A percentile compares a stretch with the other conserved stretches of the same genome.
phyloP scores from a whole-genome alignment of 208 protist genomes.

The Leishmania guyanensis region DNA sequence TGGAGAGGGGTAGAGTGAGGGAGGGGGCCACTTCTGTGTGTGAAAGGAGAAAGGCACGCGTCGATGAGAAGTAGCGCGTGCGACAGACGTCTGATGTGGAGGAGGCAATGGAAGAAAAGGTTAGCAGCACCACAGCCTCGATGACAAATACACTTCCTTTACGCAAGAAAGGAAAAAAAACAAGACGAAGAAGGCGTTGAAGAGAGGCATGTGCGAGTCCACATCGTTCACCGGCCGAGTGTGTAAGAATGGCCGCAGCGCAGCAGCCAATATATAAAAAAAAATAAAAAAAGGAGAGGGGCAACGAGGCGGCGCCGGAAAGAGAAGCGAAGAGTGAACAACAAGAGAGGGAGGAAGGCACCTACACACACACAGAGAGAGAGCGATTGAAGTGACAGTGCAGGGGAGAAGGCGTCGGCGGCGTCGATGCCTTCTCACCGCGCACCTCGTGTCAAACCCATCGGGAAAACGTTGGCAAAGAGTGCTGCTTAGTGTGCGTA shows the following conservation, averaged over 20 bases:
- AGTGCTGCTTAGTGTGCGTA: background rate
- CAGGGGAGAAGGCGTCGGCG: background rate
- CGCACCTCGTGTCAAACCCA: background rate
- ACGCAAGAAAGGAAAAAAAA: background rate
- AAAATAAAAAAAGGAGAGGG: slow-evolving; percentile 7
- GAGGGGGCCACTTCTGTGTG: background rate
- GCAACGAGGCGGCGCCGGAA: slow-evolving; percentile 1
- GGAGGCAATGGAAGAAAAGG: background rate
- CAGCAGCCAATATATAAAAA: slow-evolving; percentile 10
- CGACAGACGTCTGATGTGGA: background rate
- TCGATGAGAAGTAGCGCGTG: background rate
- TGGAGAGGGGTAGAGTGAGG: background rate
- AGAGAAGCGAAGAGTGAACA: slow-evolving; percentile 5
- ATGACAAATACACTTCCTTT: slow-evolving; percentile 8
- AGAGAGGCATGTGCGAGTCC: background rate
- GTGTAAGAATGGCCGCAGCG: background rate
- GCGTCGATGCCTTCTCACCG: background rate
- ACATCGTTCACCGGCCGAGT: background rate
- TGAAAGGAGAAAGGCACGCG: background rate
- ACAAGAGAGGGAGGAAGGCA: background rate
- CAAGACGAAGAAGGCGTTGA: background rate
- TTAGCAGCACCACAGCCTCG: background rate
- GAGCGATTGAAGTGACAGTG: background rate
- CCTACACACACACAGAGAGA: background rate
- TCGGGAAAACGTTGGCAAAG: background rate